A percentile compares a stretch with the other conserved stretches of the same genome.
Evolutionary conservation across 2,329 filamentous ascomycete genomes (phyloP).

Genomic region (Aureobasidium sp.): DNA sequence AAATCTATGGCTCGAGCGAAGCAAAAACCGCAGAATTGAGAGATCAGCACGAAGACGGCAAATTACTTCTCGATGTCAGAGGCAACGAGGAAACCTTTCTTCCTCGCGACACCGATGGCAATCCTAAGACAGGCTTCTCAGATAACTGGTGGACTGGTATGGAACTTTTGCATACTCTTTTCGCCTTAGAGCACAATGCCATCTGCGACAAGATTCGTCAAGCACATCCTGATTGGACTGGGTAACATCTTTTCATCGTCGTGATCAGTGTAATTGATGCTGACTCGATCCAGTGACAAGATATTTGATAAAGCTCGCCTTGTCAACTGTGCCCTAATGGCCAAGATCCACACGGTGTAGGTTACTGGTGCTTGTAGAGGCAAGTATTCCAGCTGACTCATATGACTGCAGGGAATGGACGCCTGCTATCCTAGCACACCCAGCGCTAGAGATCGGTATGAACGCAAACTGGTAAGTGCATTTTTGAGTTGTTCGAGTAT

Average conservation of each 20-base stretch:
- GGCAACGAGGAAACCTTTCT: conserved; percentile 33
- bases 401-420: conserved; percentile 35
- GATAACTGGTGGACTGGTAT: conserved; percentile 44
- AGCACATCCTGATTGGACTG: conserved; percentile 32
- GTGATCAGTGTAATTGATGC: not conserved
- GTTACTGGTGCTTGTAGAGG: not conserved
- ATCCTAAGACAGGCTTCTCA: conserved; percentile 37
- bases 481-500: too few species aligned
- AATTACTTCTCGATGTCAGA: not conserved
- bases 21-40: conserved; percentile 32
- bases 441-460: conserved; percentile 39
- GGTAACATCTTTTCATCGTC: not conserved
- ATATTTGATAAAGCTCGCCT: conserved; percentile 41
- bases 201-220: conserved; percentile 35
- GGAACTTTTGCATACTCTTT: conserved; percentile 42
- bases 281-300: conserved; percentile 26
- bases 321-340: conserved; percentile 42
- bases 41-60: conserved; percentile 18
- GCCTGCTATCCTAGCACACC: conserved; percentile 41
- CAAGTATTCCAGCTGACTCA: not conserved
- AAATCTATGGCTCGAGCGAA: conserved; percentile 42
- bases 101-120: conserved; percentile 34
- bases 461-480: conserved; percentile 40
- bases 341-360: conserved; percentile 42
- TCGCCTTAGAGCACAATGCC: conserved; percentile 42